Evolutionary conservation across 768 basidiomycete species (phyloP).

Genomic region (Flagelloscypha sp.): DNA sequence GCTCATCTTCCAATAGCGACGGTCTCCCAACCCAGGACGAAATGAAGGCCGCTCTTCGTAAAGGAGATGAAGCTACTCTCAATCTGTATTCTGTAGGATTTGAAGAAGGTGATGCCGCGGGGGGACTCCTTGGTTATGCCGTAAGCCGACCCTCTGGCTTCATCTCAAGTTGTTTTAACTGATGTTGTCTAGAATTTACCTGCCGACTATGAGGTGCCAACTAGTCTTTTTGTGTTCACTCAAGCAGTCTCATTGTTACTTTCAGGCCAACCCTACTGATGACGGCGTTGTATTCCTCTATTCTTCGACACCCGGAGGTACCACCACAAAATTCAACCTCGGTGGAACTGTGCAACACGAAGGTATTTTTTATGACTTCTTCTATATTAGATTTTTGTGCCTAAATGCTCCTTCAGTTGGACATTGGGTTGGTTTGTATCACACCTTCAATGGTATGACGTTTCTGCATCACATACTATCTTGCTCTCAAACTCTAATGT

Average conservation of each 20-base stretch:
- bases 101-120: constrained; percentile 2
- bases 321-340: constrained; percentile 25
- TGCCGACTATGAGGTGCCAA: too few relatives aligned
- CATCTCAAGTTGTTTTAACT: too few relatives aligned
- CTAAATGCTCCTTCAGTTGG: too few relatives aligned
- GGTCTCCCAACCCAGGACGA: constrained; percentile 19
- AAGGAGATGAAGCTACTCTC: constrained; percentile 26
- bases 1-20: too few relatives aligned
- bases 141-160: neutral
- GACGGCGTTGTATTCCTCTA: constrained; percentile 31
- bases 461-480: too few relatives aligned
- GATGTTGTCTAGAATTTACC: too few relatives aligned
- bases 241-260: constrained; percentile 16
- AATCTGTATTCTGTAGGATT: constrained; percentile 36
- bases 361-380: too few relatives aligned
- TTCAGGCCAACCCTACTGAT: constrained; percentile 20
- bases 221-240: too few relatives aligned
- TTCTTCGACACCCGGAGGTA: constrained; percentile 26
- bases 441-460: constrained; percentile 32
- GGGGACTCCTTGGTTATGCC: neutral
- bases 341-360: constrained; percentile 14
- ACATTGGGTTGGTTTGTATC: constrained; percentile 41
- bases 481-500: too few relatives aligned
- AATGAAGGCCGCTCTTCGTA: constrained; percentile 30
- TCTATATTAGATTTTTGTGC: too few relatives aligned